Evolutionary conservation across 306 rosid species (phyloP), one percentile per base, ranked within the genome.

Genomic region (Cucumis melo): DNA sequence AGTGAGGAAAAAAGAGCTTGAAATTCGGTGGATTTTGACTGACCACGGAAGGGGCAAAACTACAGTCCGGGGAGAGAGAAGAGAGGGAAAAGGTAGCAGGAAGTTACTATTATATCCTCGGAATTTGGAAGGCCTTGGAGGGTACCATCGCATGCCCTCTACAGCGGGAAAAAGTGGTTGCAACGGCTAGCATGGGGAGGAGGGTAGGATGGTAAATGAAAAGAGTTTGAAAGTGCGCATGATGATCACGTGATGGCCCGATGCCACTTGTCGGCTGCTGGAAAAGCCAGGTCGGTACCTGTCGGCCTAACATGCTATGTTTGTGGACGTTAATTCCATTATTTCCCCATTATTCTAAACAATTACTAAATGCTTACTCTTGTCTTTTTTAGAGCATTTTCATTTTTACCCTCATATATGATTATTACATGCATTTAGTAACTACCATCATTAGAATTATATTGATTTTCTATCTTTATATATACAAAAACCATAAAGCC

Each of bases 171-270:
- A 2, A 61, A 62, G 73, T 2, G 73, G 21, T n/a, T 27, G 81
- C 82, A 94, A 94, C 99, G 99, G 99, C 99, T 95, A 95, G 90
- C 87, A 85, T 27, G 10, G 4, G 12, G 1, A 5, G 0, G 56
- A 84, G 92, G 98, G 87, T 78, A 75, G 1, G 14, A n/a, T 0
- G 0, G 93, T 89, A 79, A 86, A 81, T 87, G 73, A 0, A 0
- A 0, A 0, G 1, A 10, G 78, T 89, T 90, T 84, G 85, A 86
- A 85, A 74, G 60, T 81, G n/a, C 50, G 46, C 32, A 23, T 78
- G 65, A 63, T 78, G 55, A 64, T 73, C 81, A 76, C 78, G 83
- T 86, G 87, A 82, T 80, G 81, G 85, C 66, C 77, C 48, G 77
- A 71, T n/a, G 81, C 82, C 87, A 86, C 81, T 23, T 88, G 87